Conservation (phyloP, 1,139 yeast species). For the Kodamaea sp. region DNA sequence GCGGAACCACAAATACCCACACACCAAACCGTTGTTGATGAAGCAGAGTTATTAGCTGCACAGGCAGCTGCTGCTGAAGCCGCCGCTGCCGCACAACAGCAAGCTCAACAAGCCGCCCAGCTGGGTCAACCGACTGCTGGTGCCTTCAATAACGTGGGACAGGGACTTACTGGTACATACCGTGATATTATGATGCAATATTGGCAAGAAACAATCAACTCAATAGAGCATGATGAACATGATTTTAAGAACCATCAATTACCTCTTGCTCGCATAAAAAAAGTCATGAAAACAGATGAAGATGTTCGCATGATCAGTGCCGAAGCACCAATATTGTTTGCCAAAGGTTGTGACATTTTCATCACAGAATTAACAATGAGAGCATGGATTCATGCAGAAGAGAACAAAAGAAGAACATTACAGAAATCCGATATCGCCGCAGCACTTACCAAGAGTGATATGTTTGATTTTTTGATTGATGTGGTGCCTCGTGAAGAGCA, state of each 20-base stretch:
- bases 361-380: slow-evolving; percentile 96
- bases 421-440: slow-evolving; percentile 95
- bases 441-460: slow-evolving; percentile 89
- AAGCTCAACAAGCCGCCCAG: slow-evolving; percentile 15
- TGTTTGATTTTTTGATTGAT: slow-evolving; percentile 95
- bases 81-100: slow-evolving; percentile 31
- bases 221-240: slow-evolving; percentile 84
- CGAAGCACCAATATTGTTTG: slow-evolving; percentile 94
- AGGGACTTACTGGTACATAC: slow-evolving; percentile 80
- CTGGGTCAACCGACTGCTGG: slow-evolving; percentile 53
- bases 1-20: no score
- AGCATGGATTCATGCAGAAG: slow-evolving; percentile 98
- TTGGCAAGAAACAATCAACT: slow-evolving; percentile 94
- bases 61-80: slow-evolving; percentile 46
- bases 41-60: slow-evolving; percentile 30
- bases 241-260: slow-evolving; percentile 92
- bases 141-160: slow-evolving; percentile 90
- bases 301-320: slow-evolving; percentile 97
- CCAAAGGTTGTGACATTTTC: slow-evolving; percentile 95
- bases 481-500: slow-evolving; percentile 87
- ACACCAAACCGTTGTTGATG: slow-evolving; percentile 16
- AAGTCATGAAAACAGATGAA: slow-evolving; percentile 97
- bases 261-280: slow-evolving; percentile 90
- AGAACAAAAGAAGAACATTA: slow-evolving; percentile 85
- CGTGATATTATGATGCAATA: slow-evolving; percentile 89